phyloP scores from a whole-genome alignment of 1,139 yeast genomes.

The Saccharomycopsis hybrid region DNA sequence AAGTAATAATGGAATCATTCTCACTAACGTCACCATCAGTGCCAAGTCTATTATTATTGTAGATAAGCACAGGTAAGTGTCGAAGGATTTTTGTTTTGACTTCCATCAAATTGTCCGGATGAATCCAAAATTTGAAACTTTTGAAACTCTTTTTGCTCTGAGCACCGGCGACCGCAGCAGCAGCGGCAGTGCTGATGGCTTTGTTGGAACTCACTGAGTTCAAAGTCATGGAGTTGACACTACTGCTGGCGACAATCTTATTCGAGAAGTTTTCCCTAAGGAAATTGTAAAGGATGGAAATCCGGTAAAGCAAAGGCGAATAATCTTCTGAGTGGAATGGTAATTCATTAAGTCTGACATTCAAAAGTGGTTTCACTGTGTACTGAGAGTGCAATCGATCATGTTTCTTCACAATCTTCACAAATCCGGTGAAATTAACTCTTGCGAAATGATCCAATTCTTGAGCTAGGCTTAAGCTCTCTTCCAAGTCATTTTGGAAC shows the following conservation, averaged over 20 bases:
- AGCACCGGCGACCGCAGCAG: slow-evolving; percentile 20
- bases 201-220: slow-evolving; percentile 12
- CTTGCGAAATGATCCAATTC: slow-evolving; percentile 88
- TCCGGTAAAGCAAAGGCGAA: slow-evolving; percentile 80
- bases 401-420: slow-evolving; percentile 91
- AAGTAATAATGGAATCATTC: slow-evolving; percentile 76
- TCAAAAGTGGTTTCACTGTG: slow-evolving; percentile 81
- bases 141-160: slow-evolving; percentile 48
- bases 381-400: slow-evolving; percentile 83
- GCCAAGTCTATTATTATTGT: slow-evolving; percentile 35
- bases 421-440: slow-evolving; percentile 88
- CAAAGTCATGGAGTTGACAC: slow-evolving; percentile 21
- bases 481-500: slow-evolving; percentile 66
- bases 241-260: slow-evolving; percentile 9
- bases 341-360: slow-evolving; percentile 77
- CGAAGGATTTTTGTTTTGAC: slow-evolving; percentile 90
- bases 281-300: slow-evolving; percentile 74
- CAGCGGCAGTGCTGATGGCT: slow-evolving; percentile 23
- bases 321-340: slow-evolving; percentile 96
- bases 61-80: slow-evolving; percentile 86
- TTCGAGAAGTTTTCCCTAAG: slow-evolving; percentile 56
- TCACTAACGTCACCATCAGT: slow-evolving; percentile 37
- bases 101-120: slow-evolving; percentile 94
- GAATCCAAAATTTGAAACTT: slow-evolving; percentile 90
- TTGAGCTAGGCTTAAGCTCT: slow-evolving; percentile 65